Evolutionary conservation across 345 rosid species (phyloP).

Genomic region (Streptanthus diversifolius): DNA sequence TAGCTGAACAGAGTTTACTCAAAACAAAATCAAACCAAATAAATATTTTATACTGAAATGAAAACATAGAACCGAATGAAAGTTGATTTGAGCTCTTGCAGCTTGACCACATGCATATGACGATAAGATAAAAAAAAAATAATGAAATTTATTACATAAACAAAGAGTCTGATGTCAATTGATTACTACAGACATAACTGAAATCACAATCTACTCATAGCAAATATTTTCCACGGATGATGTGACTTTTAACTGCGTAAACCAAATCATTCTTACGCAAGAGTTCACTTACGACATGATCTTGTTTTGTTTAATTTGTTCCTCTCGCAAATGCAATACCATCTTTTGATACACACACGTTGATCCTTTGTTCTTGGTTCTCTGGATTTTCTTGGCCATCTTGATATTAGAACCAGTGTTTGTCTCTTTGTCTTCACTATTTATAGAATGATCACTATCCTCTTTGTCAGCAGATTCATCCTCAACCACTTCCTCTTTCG

Average conservation of each 20-base stretch:
- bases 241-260: constrained; percentile 18
- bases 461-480: no score
- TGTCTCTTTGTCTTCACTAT: neutral
- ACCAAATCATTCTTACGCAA: neutral
- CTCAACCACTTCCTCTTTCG: no score
- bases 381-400: neutral
- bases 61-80: neutral
- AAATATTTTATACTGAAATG: neutral
- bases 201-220: neutral
- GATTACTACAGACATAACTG: neutral
- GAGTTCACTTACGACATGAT: constrained; percentile 26
- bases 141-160: neutral
- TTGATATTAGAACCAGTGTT: constrained; percentile 6
- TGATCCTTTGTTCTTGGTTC: constrained; percentile 6
- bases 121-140: neutral
- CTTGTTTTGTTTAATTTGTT: constrained; percentile 4
- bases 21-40: no score
- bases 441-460: neutral
- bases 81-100: constrained; percentile 5
- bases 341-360: constrained; percentile 22
- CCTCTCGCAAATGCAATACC: constrained; percentile 7
- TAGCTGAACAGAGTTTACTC: neutral
- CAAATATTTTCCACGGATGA: neutral
- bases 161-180: neutral
- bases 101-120: neutral